Percentiles rank a stretch among this genome's conserved stretches.
Evolutionary conservation across 495 filamentous ascomycete species (phyloP).

Genomic region (Haplographium delicatum): DNA sequence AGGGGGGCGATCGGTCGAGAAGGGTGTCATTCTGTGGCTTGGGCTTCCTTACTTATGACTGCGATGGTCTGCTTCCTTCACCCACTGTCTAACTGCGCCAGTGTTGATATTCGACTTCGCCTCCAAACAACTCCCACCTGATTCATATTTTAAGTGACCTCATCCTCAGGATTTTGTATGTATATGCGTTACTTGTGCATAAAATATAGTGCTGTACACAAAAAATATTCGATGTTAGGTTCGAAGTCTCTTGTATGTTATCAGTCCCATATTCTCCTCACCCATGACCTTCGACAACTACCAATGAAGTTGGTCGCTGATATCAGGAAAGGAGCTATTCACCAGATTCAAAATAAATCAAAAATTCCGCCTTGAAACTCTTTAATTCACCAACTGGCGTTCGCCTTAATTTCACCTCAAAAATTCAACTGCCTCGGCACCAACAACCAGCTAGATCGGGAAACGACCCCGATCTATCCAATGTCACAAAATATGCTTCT

Average conservation of each 20-base stretch:
- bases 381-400: too few species aligned
- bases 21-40: background rate
- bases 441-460: too few species aligned
- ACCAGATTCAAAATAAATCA: too few species aligned
- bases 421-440: too few species aligned
- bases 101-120: background rate
- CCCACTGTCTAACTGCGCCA: too few species aligned
- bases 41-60: background rate
- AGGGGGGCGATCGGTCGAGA: background rate
- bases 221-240: slow-evolving; percentile 3
- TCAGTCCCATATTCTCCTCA: background rate
- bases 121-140: background rate
- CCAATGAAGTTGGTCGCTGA: slow-evolving; percentile 1
- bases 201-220: background rate
- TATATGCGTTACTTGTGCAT: slow-evolving; percentile 7
- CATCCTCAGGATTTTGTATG: slow-evolving; percentile 4
- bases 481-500: too few species aligned
- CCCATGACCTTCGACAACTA: background rate
- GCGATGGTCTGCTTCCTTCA: too few species aligned
- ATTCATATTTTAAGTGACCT: background rate
- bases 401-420: too few species aligned
- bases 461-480: too few species aligned
- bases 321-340: background rate
- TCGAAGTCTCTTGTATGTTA: background rate
- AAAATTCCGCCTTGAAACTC: too few species aligned